Evolutionary conservation across 2,329 filamentous ascomycete species (phyloP), one percentile per base, ranked within the genome.

Genomic region (Colletotrichum liaoningense): DNA sequence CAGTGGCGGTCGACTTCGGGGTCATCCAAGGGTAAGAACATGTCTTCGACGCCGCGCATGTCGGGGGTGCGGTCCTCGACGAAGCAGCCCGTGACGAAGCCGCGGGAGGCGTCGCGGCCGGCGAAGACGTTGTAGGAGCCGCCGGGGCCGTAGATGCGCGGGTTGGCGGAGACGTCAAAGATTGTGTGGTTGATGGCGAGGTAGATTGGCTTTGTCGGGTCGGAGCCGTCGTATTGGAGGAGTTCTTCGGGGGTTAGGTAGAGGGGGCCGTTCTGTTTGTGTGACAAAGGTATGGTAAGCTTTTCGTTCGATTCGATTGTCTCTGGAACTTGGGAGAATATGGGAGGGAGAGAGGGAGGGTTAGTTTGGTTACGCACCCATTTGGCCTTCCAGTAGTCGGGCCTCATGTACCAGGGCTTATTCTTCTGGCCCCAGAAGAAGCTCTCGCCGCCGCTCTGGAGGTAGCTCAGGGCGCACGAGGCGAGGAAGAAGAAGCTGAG

Each of bases 31-130:
- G 91, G 91, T 9, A 96, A 81, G 83, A 91, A 98, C 90, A 97
- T 97, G 75, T 92, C 89, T 84, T 98, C 97, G 5, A 94, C 93
- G 58, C 97, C 97, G 74, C 94, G 90, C 81, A 98, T 85, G 84
- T 99, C 97, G 4, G 93, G 88, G 2, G 92, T 97, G 38, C 92
- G 87, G 86, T 99, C 97, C 75, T 95, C 93, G 52, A 90, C 86
- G 85, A 99, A 99, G 83, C 97, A 99, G 22, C 94, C 95, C 2
- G 97, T 98, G 11, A 99, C 92, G 83, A 95, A 99, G 24, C 93
- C 95, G 62, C 97, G 93, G 16, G 93, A 91, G 42, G 96, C 95
- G 83, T 99, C 97, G 75, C 89, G 88, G 74, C 96, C 97, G 0
- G 95, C 91, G 82, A 99, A 98, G 84, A 93, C 92, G 79, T 92